Evolutionary conservation across 108 stramenopile genomes (phyloP), one percentile per base, ranked within the genome.

Genomic region (Cylindrotheca closterium): DNA sequence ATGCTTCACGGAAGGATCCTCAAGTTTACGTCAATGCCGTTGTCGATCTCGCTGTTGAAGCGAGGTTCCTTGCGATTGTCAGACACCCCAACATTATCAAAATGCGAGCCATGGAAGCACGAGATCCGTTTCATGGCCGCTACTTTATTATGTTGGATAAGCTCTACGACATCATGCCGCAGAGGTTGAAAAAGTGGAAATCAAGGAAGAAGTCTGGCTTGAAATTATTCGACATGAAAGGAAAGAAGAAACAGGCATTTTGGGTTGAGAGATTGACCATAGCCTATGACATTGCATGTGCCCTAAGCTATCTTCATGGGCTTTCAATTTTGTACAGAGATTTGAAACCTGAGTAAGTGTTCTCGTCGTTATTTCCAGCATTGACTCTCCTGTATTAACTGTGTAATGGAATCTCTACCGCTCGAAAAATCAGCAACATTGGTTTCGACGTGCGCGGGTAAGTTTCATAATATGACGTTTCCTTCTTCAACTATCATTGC

Each of bases 21-120:
- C 84, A 86, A 34, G 37, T 69, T 3, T 94, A 81, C 49, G 71
- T 89, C 10, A 85, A 83, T 34, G 87, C 84, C 2, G 73, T 91
- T 25, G 88, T 94, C 10, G 92, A 94, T 67, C 59, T 94, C 47
- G 92, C 92, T 2, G 60, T 85, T 12, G 92, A 94, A 55, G 75
- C 82, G n/a, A 72, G 86, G 12, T 91, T 90, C 67, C 55, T 94
- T 29, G 60, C 89, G 1, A 82, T 91, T 15, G 77, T 94, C 56
- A 86, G 86, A 17, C 92, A 94, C 70, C 81, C 92, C 30, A 87
- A 94, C 47, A 94, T 94, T 56, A 94, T 94, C 54, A 94, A 94
- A 70, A 94, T 94, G 92, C 62, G 92, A 53, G 92, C 80, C 34
- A 58, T 83, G 50, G 67, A 70, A 15, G 51, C 19, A 7, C 25